Base-by-base conservation (phyloP, 2,329 filamentous ascomycete genomes). In the Ophiostoma sp. region DNA sequence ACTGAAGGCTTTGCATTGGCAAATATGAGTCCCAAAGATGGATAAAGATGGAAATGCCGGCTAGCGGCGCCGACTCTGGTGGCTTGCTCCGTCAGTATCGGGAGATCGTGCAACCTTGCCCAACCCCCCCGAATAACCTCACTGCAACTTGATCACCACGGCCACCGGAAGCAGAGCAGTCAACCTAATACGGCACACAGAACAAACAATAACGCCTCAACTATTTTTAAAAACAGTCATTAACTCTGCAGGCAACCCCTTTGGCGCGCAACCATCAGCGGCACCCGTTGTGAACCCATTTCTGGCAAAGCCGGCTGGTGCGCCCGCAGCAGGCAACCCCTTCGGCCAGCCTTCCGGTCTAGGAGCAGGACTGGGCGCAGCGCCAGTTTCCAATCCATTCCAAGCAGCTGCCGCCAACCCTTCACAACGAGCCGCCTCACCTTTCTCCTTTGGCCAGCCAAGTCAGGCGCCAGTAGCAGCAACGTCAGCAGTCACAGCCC, bases 261-360 rank as follows among this genome's bases (percentile, higher is more conserved):
- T 71, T 60, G 57, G 41, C 13, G 62, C 67, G 13, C 65, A 44
- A 15, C n/a, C 64, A 41, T 31, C 64, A 44, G 44, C 68, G n/a
- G 48, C 71, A n/a, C 52, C 68, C 4, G 60, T 31, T 27, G 44
- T 35, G 35, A 70, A 70, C 23, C 71, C 71, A 10, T 70, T 68
- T n/a, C 44, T 65, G 54, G 57, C 69, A 54, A 60, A 54, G 20
- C 20, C 65, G 17, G 48, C 35, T 23, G 52, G 64, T 39, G n/a
- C 71, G 57, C 57, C 66, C 20, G 35, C 57, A 13, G 36, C 65
- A 23, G 33, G 17, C 13, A 70, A 54, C 27, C 33, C 68, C 2
- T 60, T 60, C 15, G 31, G 33, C 48, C 67, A 66, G 48, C 17
- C 41, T 15, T 41, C 44, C 17, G 54, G n/a, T 20, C 13, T 23